These are phyloP conservation scores for Eucalyptus globulus DNA, from an alignment of 345 rosid species.

Conservation along the genomic window DNA sequence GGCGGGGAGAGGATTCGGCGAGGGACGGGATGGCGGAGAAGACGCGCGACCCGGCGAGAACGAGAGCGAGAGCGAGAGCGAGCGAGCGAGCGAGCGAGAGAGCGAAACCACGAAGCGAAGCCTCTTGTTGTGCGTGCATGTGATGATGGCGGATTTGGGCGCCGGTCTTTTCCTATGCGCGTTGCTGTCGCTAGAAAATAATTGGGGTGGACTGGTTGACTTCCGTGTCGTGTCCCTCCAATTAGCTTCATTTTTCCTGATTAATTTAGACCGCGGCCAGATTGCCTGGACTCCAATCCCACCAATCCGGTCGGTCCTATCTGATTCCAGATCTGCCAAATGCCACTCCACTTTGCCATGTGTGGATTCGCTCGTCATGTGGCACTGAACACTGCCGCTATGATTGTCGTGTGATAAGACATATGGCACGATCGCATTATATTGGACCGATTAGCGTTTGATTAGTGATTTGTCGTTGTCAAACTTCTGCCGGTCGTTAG, in stretches of 20 bases:
- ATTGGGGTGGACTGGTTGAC: not conserved
- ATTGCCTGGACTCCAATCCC: not conserved
- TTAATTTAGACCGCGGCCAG: not conserved
- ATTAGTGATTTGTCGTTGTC: not conserved
- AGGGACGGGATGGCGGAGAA: slow-evolving; percentile 12
- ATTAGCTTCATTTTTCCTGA: not conserved
- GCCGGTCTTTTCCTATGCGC: not conserved
- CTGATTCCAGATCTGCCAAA: not conserved
- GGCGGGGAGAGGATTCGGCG: slow-evolving; percentile 8
- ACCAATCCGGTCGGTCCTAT: not conserved
- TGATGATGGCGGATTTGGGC: not conserved
- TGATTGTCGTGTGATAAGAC: not conserved
- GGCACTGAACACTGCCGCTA: not conserved
- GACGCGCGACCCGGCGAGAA: not conserved
- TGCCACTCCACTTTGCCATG: not conserved
- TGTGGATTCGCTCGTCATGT: not conserved
- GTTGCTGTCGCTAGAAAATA: not conserved
- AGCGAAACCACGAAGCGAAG: not conserved
- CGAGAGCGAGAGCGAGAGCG: not conserved
- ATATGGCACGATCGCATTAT: not conserved
- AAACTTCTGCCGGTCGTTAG: not conserved
- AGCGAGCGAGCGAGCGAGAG: not conserved
- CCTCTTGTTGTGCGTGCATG: not conserved
- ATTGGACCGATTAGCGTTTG: not conserved
- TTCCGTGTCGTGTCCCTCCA: not conserved